A percentile compares a stretch with the other conserved stretches of the same genome.
Evolutionary conservation across 306 rosid species (phyloP).

Genomic region (Corylus heterophylla): DNA sequence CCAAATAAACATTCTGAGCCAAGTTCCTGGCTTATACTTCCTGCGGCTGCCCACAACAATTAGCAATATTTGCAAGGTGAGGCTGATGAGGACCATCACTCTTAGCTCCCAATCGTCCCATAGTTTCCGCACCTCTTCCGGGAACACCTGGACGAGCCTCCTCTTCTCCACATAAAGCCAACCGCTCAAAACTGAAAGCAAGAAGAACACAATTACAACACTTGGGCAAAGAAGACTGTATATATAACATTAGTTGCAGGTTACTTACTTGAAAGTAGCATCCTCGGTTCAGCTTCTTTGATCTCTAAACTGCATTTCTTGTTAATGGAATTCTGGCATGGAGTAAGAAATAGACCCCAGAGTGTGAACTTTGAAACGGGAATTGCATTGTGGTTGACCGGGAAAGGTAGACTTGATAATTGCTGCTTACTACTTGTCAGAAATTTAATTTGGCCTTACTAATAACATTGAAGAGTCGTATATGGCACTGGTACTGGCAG

Average conservation of each 20-base stretch:
- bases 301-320: neutral
- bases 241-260: neutral
- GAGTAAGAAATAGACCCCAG: neutral
- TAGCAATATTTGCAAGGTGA: neutral
- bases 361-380: neutral
- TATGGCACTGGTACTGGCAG: too few relatives aligned
- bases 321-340: neutral
- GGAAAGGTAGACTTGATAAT: neutral
- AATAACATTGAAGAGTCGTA: too few relatives aligned
- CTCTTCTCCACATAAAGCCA: conserved; percentile 6
- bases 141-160: neutral
- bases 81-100: neutral
- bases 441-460: too few relatives aligned
- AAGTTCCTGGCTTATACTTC: neutral
- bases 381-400: neutral
- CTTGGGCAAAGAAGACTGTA: neutral
- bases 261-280: neutral
- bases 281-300: neutral
- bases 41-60: neutral
- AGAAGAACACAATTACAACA: neutral
- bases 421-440: neutral
- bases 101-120: conserved; percentile 6
- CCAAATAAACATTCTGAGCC: neutral
- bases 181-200: neutral
- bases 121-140: neutral